These are phyloP conservation scores for Allantophomopsis cytisporea DNA, from an alignment of 2,329 filamentous ascomycete genomes.

Conservation along the genomic window DNA sequence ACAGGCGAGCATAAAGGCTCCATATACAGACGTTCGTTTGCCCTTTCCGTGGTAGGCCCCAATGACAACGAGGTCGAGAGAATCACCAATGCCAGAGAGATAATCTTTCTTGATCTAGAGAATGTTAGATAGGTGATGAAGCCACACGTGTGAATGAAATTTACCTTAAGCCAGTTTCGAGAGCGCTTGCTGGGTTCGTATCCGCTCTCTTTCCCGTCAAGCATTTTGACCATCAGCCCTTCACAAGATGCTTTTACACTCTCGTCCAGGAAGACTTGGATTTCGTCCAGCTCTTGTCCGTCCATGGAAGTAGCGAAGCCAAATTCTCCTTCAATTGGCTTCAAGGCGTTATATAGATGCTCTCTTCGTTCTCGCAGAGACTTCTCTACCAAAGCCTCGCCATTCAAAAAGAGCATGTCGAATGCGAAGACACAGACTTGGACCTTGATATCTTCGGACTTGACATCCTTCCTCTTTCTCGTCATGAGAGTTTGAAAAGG, in stretches of 20 bases:
- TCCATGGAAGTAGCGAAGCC: conserved; percentile 78
- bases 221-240: conserved; percentile 98
- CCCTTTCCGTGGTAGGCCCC: conserved; percentile 91
- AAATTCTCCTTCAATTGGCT: conserved; percentile 77
- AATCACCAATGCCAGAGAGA: conserved; percentile 84
- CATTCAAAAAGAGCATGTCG: conserved; percentile 86
- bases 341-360: conserved; percentile 60
- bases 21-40: conserved; percentile 91
- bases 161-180: conserved; percentile 93
- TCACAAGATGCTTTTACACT: conserved; percentile 94
- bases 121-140: not conserved
- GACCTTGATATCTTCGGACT: conserved; percentile 87
- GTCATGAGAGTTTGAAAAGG: conserved; percentile 99
- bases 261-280: conserved; percentile 84
- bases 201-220: conserved; percentile 81
- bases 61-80: conserved; percentile 87
- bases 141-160: not conserved
- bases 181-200: conserved; percentile 95
- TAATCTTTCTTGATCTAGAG: conserved; percentile 91
- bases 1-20: conserved; percentile 88
- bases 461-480: conserved; percentile 92
- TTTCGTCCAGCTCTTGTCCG: conserved; percentile 81
- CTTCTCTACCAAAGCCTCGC: conserved; percentile 78
- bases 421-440: conserved; percentile 97
- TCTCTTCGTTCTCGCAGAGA: conserved; percentile 72